phyloP scores from a whole-genome alignment of 148 eudicot genomes.

The Spergularia bocconei region DNA sequence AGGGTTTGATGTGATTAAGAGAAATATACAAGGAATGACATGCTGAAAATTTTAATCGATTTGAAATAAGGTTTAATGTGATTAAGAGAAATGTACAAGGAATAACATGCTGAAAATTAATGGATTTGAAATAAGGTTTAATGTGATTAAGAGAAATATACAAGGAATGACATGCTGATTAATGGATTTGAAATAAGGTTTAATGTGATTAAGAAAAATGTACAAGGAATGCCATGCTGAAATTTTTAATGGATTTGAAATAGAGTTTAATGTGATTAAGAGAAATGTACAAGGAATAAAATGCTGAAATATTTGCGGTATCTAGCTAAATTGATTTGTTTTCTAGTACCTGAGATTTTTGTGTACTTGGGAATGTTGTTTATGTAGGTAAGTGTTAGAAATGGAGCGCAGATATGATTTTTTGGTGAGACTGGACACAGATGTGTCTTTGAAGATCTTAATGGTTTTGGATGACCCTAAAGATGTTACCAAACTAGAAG shows the following conservation, averaged over 20 bases:
- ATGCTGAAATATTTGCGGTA: not conserved
- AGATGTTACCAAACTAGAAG: constrained; percentile 40
- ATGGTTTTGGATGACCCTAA: constrained; percentile 43
- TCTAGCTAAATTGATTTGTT: not conserved
- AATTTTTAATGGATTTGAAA: not conserved
- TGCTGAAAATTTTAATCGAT: not conserved
- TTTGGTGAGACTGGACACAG: constrained; percentile 41
- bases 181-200: not conserved
- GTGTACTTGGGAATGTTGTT: not conserved
- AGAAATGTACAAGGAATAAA: not conserved
- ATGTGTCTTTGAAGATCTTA: constrained; percentile 40
- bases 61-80: not conserved
- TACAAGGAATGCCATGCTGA: no score
- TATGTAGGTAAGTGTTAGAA: constrained; percentile 14
- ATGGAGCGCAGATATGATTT: constrained; percentile 40
- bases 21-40: not conserved
- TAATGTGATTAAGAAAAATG: not conserved
- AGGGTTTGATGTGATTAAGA: not conserved
- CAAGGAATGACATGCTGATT: no score
- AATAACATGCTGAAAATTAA: no score
- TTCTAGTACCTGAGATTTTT: not conserved
- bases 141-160: not conserved
- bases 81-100: no score
- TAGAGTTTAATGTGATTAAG: not conserved
- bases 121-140: not conserved